Evolutionary conservation across 1,284 basidiomycete species (phyloP), one percentile per base, ranked within the genome.

Genomic region (Grifola frondosa): DNA sequence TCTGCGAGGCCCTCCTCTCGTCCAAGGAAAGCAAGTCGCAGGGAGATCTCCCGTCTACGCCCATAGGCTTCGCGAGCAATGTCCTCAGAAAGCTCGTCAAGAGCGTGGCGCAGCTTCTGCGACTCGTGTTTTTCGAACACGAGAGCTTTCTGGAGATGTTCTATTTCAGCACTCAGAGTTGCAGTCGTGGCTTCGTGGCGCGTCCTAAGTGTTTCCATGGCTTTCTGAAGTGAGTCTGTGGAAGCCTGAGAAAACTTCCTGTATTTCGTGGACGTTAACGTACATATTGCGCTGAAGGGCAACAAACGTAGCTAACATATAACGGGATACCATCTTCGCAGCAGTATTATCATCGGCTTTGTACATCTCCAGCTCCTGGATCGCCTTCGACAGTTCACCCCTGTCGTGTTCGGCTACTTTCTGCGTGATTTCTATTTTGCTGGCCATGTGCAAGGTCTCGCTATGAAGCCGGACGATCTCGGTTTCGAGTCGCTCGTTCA

Each of bases 221-320:
- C 78, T 5, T 69, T 62, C 57, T 91, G 87, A 1, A 92, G 75
- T 1, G 77, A 66, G 42, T 88, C 75, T 11, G 84, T 87, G 7
- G 87, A 82, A 15, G 81, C 75, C 62, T 94, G 91, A 2, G 90
- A 91, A 64, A 93, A 94, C 55, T 84, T 88, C 88, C 88, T 89
- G 49, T 6, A 20, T 12, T 8, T 26, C 9, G 11, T 16, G 7
- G n/a, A 19, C n/a, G n/a, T 40, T 21, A 35, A 40, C 15, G 19
- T 20, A 23, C 13, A 10, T 35, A 26, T 9, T 19, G 8, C 9
- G 10, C 3, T 1, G 22, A 31, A 43, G n/a, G n/a, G n/a, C 44
- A 35, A 20, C 35, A 34, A 22, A 41, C 23, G 37, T 33, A n/a
- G 33, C 56, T 15, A 56, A 89, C 91, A 93, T 94, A 63, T 94